Conservation (phyloP, 176 grass and related monocot species). For the Chloris gayana region DNA sequence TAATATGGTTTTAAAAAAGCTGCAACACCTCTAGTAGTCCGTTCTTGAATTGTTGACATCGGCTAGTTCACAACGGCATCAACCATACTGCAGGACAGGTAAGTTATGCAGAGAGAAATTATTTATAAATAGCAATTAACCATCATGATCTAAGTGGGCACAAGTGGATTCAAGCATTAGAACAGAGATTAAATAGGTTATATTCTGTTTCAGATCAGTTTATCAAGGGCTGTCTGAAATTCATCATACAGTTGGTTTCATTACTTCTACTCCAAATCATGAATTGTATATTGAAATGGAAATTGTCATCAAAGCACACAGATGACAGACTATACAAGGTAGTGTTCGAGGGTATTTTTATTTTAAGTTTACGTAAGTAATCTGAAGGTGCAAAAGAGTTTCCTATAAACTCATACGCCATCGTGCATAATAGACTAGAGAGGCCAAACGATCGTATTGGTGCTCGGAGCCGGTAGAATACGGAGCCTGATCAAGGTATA, state of each 20-base stretch:
- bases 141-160: neutral
- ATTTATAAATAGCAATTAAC: neutral
- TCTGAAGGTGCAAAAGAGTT: too few species aligned
- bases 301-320: neutral
- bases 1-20: too few species aligned
- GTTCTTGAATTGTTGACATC: too few species aligned
- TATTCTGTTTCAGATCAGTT: neutral
- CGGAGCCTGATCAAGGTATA: too few species aligned
- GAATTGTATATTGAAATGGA: neutral
- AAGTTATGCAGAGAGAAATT: slow-evolving; percentile 7
- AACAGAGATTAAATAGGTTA: neutral
- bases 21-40: too few species aligned
- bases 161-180: neutral
- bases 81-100: slow-evolving; percentile 64
- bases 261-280: neutral
- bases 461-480: too few species aligned
- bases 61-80: too few species aligned
- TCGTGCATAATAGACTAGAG: too few species aligned
- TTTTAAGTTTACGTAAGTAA: too few species aligned
- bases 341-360: too few species aligned
- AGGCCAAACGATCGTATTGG: too few species aligned
- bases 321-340: neutral
- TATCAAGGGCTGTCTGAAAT: neutral
- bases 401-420: too few species aligned
- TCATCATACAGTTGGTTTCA: neutral